Conservation (phyloP, 2,329 filamentous ascomycete species). For the Cladosporium oxysporum region DNA sequence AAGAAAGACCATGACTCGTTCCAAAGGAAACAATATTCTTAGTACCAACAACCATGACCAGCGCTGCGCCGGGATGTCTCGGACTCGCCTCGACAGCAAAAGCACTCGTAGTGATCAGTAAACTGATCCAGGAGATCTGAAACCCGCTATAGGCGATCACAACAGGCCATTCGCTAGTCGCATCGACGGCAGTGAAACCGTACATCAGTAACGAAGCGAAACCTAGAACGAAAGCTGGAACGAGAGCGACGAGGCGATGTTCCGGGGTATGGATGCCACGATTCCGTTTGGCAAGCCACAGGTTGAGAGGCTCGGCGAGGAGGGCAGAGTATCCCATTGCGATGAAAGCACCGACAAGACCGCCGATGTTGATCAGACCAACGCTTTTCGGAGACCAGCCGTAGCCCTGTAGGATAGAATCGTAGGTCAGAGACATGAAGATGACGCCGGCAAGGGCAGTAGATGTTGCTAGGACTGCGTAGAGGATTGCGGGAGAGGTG, state of each 20-base stretch:
- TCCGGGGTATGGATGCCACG: background rate
- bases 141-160: background rate
- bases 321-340: background rate
- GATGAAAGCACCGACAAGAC: background rate
- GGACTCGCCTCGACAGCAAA: background rate
- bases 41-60: background rate
- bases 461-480: background rate
- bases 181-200: background rate
- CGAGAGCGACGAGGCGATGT: background rate
- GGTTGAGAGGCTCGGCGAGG: background rate
- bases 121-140: background rate
- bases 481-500: background rate
- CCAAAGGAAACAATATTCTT: background rate
- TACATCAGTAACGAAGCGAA: background rate
- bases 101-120: background rate
- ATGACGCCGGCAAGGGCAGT: background rate
- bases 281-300: background rate
- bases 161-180: background rate
- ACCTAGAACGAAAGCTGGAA: background rate
- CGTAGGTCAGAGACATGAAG: slow-evolving; percentile 1
- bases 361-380: background rate
- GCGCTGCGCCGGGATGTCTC: background rate
- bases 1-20: background rate
- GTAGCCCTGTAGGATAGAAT: background rate
- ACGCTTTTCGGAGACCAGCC: background rate